phyloP scores from a whole-genome alignment of 305 asterid genomes.

The Fraxinus velutina region DNA sequence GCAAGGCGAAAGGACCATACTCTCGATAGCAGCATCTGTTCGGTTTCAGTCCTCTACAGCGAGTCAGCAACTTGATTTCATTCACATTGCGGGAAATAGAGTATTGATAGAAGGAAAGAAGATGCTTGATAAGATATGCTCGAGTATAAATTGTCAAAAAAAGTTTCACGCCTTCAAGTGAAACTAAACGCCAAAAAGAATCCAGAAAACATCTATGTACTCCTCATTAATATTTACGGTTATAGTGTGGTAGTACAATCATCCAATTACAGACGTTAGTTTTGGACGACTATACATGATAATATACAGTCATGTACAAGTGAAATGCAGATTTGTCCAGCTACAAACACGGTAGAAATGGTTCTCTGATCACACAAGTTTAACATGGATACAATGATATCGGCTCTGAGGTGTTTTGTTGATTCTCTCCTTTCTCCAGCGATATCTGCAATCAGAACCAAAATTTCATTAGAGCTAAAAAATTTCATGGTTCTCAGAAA shows the following conservation, averaged over 20 bases:
- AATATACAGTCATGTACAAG: constrained; percentile 28
- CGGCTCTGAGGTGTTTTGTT: neutral
- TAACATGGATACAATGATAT: neutral
- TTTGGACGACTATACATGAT: neutral
- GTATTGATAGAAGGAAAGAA: neutral
- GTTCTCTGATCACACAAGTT: neutral
- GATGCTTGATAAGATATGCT: neutral
- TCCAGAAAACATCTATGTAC: neutral
- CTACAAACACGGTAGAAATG: neutral
- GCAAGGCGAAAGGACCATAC: neutral
- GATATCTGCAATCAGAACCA: constrained; percentile 42
- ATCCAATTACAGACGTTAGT: neutral
- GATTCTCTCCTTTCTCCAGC: constrained; percentile 33
- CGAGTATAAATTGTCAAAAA: neutral
- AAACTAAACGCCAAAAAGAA: neutral
- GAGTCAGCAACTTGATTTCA: neutral
- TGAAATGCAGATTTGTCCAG: constrained; percentile 21
- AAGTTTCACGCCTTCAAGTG: neutral
- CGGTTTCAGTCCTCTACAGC: neutral
- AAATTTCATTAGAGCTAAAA: neutral
- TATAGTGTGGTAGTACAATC: neutral
- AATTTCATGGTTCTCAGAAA: neutral
- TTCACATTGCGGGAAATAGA: neutral
- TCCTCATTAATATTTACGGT: neutral
- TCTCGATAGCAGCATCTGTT: neutral